Base-by-base conservation (phyloP, 2,329 filamentous ascomycete species). In the Tolypocladium pustulatum region DNA sequence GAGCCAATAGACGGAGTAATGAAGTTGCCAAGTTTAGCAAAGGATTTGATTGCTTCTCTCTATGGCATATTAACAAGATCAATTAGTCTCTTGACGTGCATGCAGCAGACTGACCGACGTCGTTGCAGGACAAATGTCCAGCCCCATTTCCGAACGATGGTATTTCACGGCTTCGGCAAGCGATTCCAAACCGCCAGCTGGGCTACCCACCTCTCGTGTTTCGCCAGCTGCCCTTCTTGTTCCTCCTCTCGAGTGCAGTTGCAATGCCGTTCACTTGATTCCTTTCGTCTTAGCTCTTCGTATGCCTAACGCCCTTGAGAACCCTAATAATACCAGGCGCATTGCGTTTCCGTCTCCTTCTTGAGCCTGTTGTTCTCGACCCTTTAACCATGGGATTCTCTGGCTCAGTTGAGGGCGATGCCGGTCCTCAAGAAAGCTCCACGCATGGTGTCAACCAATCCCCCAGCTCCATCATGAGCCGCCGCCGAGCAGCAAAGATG, bases 401-500 rank as follows among this genome's bases (percentile, higher is more conserved):
- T 34, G 5, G 3, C 10, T 30, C 20, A 2, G 30, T 8, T 34
- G 49, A 52, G 25, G 46, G 17, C 12, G 30, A 12, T 9, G 46
- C 9, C 8, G 27, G 27, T 20, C 20, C 46, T n/a, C 15, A 32
- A 15, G 49, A 52, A 10, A 20, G 3, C 17, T 32, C 20, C 30
- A 22, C 49, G 20, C 13, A 10, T 8, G 20, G 17, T 3, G 49
- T 13, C 20, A 10, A 34, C 27, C 17, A 34, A 27, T 60, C 46
- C 40, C 38, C 57, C 4, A 57, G 54, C 36, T 59, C 61, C 38
- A 59, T 65, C 40, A 59, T 59, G 27, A 57, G 61, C 55, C 62
- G 60, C 22, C 59, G 57, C n/a, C 56, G 55, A 13, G 61, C 63
- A 54, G 55, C 60, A 49, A 63, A 61, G 12, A 67, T 68, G 5